Percentiles rank a stretch among this genome's conserved stretches.
phyloP scores from a whole-genome alignment of 805 yeast species.

The Barnettozyma siamensis region DNA sequence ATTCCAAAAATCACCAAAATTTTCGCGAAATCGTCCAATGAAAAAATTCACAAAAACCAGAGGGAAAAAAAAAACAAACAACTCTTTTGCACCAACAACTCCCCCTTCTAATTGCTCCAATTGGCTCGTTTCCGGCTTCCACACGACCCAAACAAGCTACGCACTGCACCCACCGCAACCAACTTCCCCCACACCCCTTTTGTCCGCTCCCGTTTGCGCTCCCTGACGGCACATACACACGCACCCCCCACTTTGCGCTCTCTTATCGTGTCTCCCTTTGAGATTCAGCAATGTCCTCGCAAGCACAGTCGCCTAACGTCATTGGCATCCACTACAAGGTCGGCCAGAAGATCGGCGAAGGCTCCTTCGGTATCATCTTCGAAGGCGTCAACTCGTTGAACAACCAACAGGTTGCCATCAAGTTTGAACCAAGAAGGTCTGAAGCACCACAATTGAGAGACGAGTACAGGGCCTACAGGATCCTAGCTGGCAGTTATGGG shows the following conservation, averaged over 20 bases:
- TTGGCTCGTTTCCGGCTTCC: no score
- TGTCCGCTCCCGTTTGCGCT: no score
- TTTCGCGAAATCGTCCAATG: no score
- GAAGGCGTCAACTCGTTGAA: constrained; percentile 92
- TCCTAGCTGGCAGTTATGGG: constrained; percentile 74
- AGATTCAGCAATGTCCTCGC: constrained; percentile 4
- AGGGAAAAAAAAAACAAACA: no score
- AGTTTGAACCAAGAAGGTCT: constrained; percentile 92
- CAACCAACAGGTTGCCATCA: constrained; percentile 91
- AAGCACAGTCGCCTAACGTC: constrained; percentile 23
- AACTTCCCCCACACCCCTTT: no score
- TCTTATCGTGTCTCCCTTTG: no score
- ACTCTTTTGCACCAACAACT: not conserved
- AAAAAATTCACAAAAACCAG: no score
- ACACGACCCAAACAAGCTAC: no score
- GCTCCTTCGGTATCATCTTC: constrained; percentile 95
- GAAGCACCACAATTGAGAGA: constrained; percentile 97
- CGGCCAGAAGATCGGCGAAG: constrained; percentile 97
- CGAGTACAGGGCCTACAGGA: constrained; percentile 92
- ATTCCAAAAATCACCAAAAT: no score
- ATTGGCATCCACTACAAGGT: constrained; percentile 96
- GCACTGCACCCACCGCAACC: no score
- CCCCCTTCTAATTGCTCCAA: not conserved
- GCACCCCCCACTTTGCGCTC: no score
- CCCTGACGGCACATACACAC: no score